These are phyloP conservation scores for Hypoxylon sp. DNA, from an alignment of 2,329 filamentous ascomycete species.

Conservation along the genomic window DNA sequence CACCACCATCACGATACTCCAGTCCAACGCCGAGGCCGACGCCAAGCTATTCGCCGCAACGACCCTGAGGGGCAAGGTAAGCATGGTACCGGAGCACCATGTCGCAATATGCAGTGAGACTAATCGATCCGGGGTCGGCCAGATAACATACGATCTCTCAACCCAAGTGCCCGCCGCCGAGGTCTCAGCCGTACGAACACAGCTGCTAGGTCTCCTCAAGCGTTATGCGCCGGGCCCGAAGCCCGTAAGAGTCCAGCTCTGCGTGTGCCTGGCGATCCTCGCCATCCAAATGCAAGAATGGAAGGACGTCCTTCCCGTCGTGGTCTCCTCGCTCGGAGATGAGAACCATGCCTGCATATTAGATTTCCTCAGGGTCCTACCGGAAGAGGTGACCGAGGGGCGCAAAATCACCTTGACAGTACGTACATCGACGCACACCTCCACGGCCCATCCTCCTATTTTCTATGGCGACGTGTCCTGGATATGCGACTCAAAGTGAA, in stretches of 20 bases:
- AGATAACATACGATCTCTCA: constrained; percentile 95
- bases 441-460: constrained; percentile 49
- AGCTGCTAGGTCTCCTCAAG: constrained; percentile 82
- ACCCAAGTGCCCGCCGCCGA: constrained; percentile 83
- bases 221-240: constrained; percentile 83
- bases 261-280: constrained; percentile 91
- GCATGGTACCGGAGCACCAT: constrained; percentile 29
- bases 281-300: constrained; percentile 96
- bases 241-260: constrained; percentile 87
- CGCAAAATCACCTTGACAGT: constrained; percentile 99
- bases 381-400: constrained; percentile 98
- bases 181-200: constrained; percentile 79
- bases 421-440: constrained; percentile 73
- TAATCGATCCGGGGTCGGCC: constrained; percentile 29
- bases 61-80: constrained; percentile 96
- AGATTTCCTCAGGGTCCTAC: constrained; percentile 95
- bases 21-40: constrained; percentile 81
- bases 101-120: constrained; percentile 10
- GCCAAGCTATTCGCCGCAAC: constrained; percentile 95
- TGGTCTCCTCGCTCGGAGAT: constrained; percentile 79
- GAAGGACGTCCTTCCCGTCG: constrained; percentile 88
- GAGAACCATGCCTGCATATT: constrained; percentile 86
- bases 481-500: constrained; percentile 46
- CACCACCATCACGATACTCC: constrained; percentile 83
- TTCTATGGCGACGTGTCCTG: constrained; percentile 38